Evolutionary conservation across 2,329 filamentous ascomycete species (phyloP).

Genomic region (Xylariaceae sp.): DNA sequence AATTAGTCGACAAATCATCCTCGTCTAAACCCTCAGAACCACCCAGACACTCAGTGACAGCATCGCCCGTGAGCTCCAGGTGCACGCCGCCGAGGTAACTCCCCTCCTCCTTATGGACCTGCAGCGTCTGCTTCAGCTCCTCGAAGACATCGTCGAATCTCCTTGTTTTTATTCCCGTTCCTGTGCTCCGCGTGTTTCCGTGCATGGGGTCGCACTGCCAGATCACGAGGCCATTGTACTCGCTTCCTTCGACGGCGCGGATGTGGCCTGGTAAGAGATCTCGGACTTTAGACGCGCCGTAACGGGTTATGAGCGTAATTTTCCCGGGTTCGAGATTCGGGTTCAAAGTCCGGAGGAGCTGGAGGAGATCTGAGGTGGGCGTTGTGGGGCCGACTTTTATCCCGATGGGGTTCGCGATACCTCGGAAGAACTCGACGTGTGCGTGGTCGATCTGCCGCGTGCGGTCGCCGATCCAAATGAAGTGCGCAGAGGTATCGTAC

Average conservation of each 20-base stretch:
- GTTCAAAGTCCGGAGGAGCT: slow-evolving; percentile 81
- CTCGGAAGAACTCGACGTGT: slow-evolving; percentile 96
- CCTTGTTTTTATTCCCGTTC: slow-evolving; percentile 82
- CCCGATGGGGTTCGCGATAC: slow-evolving; percentile 91
- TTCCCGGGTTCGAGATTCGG: slow-evolving; percentile 80
- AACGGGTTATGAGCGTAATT: slow-evolving; percentile 92
- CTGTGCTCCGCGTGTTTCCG: slow-evolving; percentile 69
- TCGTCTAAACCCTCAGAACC: slow-evolving; percentile 84
- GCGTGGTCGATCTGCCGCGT: slow-evolving; percentile 90
- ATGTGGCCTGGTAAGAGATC: slow-evolving; percentile 80
- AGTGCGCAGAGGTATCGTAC: slow-evolving; percentile 94
- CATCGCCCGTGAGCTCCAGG: slow-evolving; percentile 90
- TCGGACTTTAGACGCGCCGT: slow-evolving; percentile 75
- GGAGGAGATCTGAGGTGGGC: slow-evolving; percentile 67
- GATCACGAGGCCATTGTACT: slow-evolving; percentile 64
- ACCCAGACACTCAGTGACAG: slow-evolving; percentile 92
- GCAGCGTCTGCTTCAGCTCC: slow-evolving; percentile 78
- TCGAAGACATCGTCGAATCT: slow-evolving; percentile 86
- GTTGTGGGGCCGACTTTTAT: slow-evolving; percentile 94
- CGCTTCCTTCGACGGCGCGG: slow-evolving; percentile 77
- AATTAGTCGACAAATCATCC: slow-evolving; percentile 83
- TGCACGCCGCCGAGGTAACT: slow-evolving; percentile 93
- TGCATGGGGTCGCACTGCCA: slow-evolving; percentile 99
- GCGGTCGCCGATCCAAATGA: slow-evolving; percentile 97
- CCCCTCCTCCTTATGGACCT: slow-evolving; percentile 76